Percentiles rank a stretch among this genome's conserved stretches.
These are phyloP conservation scores for Xylariomycetidae sp. DNA, from an alignment of 2,329 filamentous ascomycete species.

Conservation along the genomic window DNA sequence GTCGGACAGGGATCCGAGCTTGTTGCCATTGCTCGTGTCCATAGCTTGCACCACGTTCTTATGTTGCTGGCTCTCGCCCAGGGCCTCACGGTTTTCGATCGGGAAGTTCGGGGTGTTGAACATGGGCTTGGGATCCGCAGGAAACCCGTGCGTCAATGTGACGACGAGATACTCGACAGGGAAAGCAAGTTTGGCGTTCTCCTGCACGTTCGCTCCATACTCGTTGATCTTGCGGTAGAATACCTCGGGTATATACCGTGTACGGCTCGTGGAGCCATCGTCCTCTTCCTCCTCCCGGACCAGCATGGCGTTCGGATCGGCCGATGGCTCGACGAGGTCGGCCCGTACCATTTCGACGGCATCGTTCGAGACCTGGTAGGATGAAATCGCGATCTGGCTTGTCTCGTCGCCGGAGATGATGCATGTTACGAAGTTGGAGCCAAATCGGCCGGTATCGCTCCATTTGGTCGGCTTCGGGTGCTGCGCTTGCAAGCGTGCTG, in stretches of 20 bases:
- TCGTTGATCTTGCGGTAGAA: slow-evolving; percentile 96
- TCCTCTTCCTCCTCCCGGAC: slow-evolving; percentile 89
- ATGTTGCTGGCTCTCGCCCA: slow-evolving; percentile 81
- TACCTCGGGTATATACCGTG: slow-evolving; percentile 92
- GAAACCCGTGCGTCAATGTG: slow-evolving; percentile 94
- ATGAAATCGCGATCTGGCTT: slow-evolving; percentile 80
- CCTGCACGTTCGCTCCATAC: slow-evolving; percentile 91
- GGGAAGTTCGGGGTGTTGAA: slow-evolving; percentile 75
- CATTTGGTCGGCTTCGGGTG: slow-evolving; percentile 90
- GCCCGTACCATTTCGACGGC: slow-evolving; percentile 96
- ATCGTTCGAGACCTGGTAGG: slow-evolving; percentile 92
- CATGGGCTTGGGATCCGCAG: slow-evolving; percentile 67
- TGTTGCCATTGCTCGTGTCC: slow-evolving; percentile 53
- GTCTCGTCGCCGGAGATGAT: slow-evolving; percentile 89
- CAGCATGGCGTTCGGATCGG: slow-evolving; percentile 88
- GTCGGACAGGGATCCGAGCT: slow-evolving; percentile 67
- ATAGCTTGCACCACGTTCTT: slow-evolving; percentile 63
- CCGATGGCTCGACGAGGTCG: slow-evolving; percentile 90
- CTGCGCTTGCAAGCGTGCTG: slow-evolving; percentile 78
- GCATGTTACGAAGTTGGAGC: slow-evolving; percentile 95
- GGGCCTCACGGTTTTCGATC: slow-evolving; percentile 82
- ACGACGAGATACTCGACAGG: slow-evolving; percentile 95
- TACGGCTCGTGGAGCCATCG: slow-evolving; percentile 59
- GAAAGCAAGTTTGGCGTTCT: slow-evolving; percentile 94
- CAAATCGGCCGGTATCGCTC: slow-evolving; percentile 91